phyloP scores from a whole-genome alignment of 2,329 filamentous ascomycete species.

The Metarhizium brunneum region DNA sequence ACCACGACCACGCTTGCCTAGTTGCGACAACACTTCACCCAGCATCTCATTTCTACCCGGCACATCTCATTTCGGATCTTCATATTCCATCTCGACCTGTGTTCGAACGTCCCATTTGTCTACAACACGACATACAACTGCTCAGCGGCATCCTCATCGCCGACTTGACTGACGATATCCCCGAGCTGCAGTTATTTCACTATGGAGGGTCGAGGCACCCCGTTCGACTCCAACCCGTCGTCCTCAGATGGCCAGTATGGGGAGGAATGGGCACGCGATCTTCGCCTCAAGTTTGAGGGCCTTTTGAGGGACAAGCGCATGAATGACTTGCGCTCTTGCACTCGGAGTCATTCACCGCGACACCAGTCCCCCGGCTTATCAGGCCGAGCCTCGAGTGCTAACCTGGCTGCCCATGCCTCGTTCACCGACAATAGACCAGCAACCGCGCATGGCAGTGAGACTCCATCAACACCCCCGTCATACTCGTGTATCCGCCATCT shows the following conservation, averaged over 20 bases:
- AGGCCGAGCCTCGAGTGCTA: constrained; percentile 41
- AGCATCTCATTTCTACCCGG: neutral
- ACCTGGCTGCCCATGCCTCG: constrained; percentile 32
- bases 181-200: constrained; percentile 7
- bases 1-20: constrained; percentile 4
- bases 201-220: constrained; percentile 30
- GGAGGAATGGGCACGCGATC: constrained; percentile 67
- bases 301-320: constrained; percentile 79
- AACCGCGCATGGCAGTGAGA: constrained; percentile 29
- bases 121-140: neutral
- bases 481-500: constrained; percentile 42
- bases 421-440: constrained; percentile 34
- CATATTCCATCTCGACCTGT: neutral
- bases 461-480: constrained; percentile 32
- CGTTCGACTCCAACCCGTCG: constrained; percentile 18
- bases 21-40: neutral
- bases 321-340: constrained; percentile 54
- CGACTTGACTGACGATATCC: neutral
- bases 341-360: constrained; percentile 50
- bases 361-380: constrained; percentile 46
- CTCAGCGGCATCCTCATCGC: neutral
- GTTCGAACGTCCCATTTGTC: neutral
- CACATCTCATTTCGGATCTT: neutral
- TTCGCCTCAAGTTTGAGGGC: constrained; percentile 79
- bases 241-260: constrained; percentile 38